A percentile compares a stretch with the other conserved stretches of the same genome.
These are phyloP conservation scores for Colletotrichum coccodes DNA, from an alignment of 2,329 filamentous ascomycete species.

Conservation along the genomic window DNA sequence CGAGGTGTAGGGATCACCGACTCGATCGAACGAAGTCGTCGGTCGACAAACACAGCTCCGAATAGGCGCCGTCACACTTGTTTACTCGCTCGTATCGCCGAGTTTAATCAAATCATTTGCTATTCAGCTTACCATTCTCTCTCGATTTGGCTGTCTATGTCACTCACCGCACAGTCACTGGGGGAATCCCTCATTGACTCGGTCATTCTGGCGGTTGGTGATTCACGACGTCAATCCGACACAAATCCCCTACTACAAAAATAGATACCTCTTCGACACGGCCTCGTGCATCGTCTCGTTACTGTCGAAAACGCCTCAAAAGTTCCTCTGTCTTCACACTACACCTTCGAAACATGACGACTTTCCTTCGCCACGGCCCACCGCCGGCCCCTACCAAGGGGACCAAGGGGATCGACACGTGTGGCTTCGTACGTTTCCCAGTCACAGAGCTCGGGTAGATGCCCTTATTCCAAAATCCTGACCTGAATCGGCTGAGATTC, in stretches of 20 bases:
- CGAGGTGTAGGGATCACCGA: background rate
- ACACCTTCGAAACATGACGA: background rate
- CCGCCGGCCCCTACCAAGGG: background rate
- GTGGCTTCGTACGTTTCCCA: background rate
- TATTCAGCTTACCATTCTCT: too few species aligned
- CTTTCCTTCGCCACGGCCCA: too few species aligned
- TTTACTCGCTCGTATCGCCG: background rate
- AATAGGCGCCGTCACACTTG: background rate
- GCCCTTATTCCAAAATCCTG: accelerated
- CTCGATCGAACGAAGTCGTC: background rate
- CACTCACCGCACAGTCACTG: background rate
- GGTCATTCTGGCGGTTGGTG: too few species aligned
- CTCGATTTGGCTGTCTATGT: too few species aligned
- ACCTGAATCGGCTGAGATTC: background rate
- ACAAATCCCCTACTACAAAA: background rate
- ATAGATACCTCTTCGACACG: too few species aligned
- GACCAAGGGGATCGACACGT: background rate
- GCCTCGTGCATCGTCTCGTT: accelerated
- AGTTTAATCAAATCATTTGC: too few species aligned
- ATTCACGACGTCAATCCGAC: background rate
- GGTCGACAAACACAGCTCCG: background rate
- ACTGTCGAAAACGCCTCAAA: background rate
- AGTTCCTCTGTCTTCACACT: too few species aligned
- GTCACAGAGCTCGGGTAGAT: background rate
- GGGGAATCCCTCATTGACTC: background rate